Evolutionary conservation across 1,139 yeast genomes (phyloP), one percentile per base, ranked within the genome.

Genomic region (Blastobotrys malaysiensis): DNA sequence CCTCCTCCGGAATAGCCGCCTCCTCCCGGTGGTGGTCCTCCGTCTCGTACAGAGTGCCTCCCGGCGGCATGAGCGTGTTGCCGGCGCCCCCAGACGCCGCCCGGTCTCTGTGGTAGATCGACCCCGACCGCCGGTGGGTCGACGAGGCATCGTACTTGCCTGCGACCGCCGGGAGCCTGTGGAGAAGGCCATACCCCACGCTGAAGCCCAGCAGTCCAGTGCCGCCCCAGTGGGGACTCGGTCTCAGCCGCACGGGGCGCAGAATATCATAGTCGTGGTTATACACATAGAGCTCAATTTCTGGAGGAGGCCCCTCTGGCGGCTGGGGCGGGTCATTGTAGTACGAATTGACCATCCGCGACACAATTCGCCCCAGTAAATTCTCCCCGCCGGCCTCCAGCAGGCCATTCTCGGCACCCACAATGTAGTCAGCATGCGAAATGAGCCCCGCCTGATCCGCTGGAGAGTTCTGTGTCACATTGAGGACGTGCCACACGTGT

Each of bases 181-280:
- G 98, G 52, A 93, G 74, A 54, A 87, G 76, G 0, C 98, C 98
- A 65, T 90, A 91, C 0, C 97, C 98, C 9, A 93, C 95, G 61
- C 91, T 96, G 71, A 97, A 91, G 1, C 99, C 99, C 46, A 93
- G 74, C 43, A 90, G 75, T 0, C 97, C 97, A 58, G 76, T 78
- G 1, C 87, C 86, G 20, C 86, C 86, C 82, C 84, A 81, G 21
- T 67, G 66, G 9, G 72, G 73, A 57, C 77, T 77, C 2, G 91
- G 89, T 53, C 81, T 76, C 20, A 91, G 89, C 0, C 89, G 82
- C 3, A 91, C 95, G 0, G 97, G 97, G 61, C 98, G 79, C 50
- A 89, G 83, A 5, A 87, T 78, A 67, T 91, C 95, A 64, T 83
- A 84, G 63, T 87, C 95, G 63, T 86, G 91, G 69, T 93, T 93